These are phyloP conservation scores for Craspedostauros australis DNA, from an alignment of 108 stramenopile species.

Conservation along the genomic window DNA sequence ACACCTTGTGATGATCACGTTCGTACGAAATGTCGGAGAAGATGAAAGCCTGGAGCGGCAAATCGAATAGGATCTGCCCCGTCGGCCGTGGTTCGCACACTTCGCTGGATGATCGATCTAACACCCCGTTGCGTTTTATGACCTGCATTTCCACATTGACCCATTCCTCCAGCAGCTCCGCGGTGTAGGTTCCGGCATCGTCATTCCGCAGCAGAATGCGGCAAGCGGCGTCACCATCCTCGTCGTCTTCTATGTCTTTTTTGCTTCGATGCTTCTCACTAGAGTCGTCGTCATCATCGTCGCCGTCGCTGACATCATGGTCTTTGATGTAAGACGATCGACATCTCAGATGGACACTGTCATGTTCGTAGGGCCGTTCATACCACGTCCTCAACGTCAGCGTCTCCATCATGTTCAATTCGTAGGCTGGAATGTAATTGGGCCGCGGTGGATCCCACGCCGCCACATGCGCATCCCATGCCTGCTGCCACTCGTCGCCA, in stretches of 20 bases:
- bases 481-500: constrained; percentile 57
- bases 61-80: too few relatives aligned
- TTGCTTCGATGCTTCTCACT: constrained; percentile 24
- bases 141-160: too few relatives aligned
- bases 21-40: constrained; percentile 34
- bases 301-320: constrained; percentile 6
- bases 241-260: constrained; percentile 25
- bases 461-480: constrained; percentile 57
- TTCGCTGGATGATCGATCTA: too few relatives aligned
- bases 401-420: constrained; percentile 19
- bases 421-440: constrained; percentile 24
- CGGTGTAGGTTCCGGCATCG: constrained; percentile 43
- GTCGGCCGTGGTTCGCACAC: too few relatives aligned
- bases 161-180: constrained; percentile 46
- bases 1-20: constrained; percentile 25
- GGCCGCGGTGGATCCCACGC: constrained; percentile 28
- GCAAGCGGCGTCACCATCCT: constrained; percentile 10
- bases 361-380: constrained; percentile 13
- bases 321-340: constrained; percentile 10
- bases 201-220: constrained; percentile 23
- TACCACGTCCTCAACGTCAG: constrained; percentile 10
- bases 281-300: neutral
- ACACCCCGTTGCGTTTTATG: too few relatives aligned
- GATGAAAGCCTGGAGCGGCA: too few relatives aligned
- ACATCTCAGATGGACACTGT: constrained; percentile 22